Percentiles rank a stretch among this genome's conserved stretches.
Evolutionary conservation across 371 early-diverging fungal species (phyloP).

Genomic region (Mucor saturninus): DNA sequence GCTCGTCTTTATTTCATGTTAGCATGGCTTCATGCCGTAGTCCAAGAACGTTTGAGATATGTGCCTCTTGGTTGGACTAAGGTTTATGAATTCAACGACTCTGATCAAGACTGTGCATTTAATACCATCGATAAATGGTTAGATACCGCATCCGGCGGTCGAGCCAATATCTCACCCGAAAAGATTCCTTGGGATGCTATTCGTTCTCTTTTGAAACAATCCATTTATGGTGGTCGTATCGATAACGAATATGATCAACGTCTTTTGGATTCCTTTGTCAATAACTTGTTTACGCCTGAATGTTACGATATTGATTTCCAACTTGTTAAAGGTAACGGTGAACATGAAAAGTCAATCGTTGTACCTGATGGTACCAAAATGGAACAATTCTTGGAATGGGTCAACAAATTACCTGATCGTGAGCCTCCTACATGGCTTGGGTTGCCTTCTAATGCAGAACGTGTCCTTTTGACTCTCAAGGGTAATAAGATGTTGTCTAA

Average conservation of each 20-base stretch:
- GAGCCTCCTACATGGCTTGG: conserved; percentile 98
- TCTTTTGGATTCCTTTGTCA: conserved; percentile 89
- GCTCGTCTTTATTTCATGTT: conserved; percentile 92
- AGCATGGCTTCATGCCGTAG: conserved; percentile 95
- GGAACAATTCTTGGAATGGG: conserved; percentile 91
- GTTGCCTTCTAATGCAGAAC: conserved; percentile 93
- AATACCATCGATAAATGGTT: conserved; percentile 92
- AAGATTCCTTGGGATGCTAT: conserved; percentile 97
- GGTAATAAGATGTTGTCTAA: conserved; percentile 80
- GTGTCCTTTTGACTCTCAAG: conserved; percentile 80
- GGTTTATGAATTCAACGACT: conserved; percentile 96
- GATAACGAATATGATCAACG: conserved; percentile 92
- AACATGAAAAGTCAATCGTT: conserved; percentile 50
- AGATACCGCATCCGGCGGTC: conserved; percentile 77
- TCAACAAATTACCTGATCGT: conserved; percentile 82
- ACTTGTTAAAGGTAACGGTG: conserved; percentile 67
- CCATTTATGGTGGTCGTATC: conserved; percentile 96
- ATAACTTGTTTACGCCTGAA: conserved; percentile 78
- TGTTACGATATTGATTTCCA: conserved; percentile 85
- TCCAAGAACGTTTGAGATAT: conserved; percentile 95
- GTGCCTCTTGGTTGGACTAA: conserved; percentile 98
- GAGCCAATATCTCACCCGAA: conserved; percentile 91
- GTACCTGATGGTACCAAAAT: conserved; percentile 92
- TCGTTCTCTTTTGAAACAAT: conserved; percentile 81
- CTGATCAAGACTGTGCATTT: conserved; percentile 93